phyloP scores from a whole-genome alignment of 208 protist genomes.

The Acanthamoeba pearcei region DNA sequence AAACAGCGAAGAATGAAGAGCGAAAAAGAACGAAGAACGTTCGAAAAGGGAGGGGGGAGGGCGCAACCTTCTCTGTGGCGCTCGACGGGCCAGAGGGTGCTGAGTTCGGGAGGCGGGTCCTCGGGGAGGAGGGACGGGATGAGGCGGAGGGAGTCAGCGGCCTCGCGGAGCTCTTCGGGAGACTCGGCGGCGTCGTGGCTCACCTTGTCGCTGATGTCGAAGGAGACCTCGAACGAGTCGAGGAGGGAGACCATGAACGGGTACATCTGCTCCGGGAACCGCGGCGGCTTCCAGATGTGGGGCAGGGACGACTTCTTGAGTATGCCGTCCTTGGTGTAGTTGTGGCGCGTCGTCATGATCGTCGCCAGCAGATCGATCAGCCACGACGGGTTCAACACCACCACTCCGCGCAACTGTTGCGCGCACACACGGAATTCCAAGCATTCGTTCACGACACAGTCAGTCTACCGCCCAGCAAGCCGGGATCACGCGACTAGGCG shows the following conservation, averaged over 20 bases:
- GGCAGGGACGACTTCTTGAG: not conserved
- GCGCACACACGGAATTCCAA: too few species aligned
- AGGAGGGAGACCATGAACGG: slow-evolving; percentile 52
- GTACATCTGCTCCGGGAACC: slow-evolving; percentile 8
- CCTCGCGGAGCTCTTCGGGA: not conserved
- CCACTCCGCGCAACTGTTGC: slow-evolving; percentile 74
- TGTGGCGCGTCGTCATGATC: slow-evolving; percentile 62
- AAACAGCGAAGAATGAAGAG: too few species aligned
- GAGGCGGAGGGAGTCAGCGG: not conserved
- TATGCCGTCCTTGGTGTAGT: slow-evolving; percentile 56
- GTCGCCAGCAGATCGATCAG: slow-evolving; percentile 80
- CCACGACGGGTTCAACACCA: slow-evolving; percentile 79
- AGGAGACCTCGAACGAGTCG: slow-evolving; percentile 39
- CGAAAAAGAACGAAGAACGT: too few species aligned
- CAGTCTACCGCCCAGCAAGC: too few species aligned
- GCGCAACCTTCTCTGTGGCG: too few species aligned
- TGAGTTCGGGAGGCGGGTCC: not conserved
- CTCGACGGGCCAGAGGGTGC: not conserved
- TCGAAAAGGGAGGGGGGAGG: too few species aligned
- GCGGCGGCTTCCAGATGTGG: slow-evolving; percentile 30
- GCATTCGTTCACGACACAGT: too few species aligned
- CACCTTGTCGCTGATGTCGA: slow-evolving; percentile 76
- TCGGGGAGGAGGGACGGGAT: slow-evolving; percentile 26
- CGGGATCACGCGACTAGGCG: too few species aligned
- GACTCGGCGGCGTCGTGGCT: not conserved